A percentile compares a stretch with the other conserved stretches of the same genome.
phyloP scores from a whole-genome alignment of 306 rosid species.

The Lablab purpureus region DNA sequence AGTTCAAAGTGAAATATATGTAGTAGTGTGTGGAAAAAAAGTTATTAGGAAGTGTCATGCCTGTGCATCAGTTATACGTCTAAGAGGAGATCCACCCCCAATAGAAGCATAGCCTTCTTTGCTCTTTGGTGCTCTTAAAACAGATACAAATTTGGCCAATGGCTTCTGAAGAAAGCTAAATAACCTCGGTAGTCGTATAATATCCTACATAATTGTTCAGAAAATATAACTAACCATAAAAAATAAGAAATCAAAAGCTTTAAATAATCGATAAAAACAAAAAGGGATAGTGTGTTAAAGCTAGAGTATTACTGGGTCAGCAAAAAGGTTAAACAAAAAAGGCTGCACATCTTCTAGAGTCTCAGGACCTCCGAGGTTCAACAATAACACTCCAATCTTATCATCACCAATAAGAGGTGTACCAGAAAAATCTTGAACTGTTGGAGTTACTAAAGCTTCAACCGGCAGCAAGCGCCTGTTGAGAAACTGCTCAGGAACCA shows the following conservation, averaged over 20 bases:
- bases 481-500: slow-evolving; percentile 61
- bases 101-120: slow-evolving; percentile 95
- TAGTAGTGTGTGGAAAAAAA: slow-evolving; percentile 19
- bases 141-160: slow-evolving; percentile 84
- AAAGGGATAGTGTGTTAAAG: background rate
- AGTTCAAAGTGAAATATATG: slow-evolving; percentile 32
- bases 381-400: slow-evolving; percentile 77
- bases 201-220: slow-evolving; percentile 59
- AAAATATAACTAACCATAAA: background rate
- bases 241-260: slow-evolving; percentile 22
- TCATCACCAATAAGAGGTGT: slow-evolving; percentile 61
- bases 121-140: slow-evolving; percentile 82
- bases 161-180: slow-evolving; percentile 92
- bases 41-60: slow-evolving; percentile 48
- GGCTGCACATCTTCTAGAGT: slow-evolving; percentile 93
- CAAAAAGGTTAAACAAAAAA: slow-evolving; percentile 88
- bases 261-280: background rate
- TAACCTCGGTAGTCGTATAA: slow-evolving; percentile 80
- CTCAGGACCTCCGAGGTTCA: slow-evolving; percentile 94
- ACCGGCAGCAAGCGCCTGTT: slow-evolving; percentile 62
- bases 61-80: slow-evolving; percentile 86
- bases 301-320: slow-evolving; percentile 66
- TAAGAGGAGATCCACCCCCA: slow-evolving; percentile 94
- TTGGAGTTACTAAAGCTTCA: slow-evolving; percentile 65
- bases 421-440: slow-evolving; percentile 52